Conservation (phyloP, 2,329 filamentous ascomycete species). For the Cyanodermella asteris region DNA sequence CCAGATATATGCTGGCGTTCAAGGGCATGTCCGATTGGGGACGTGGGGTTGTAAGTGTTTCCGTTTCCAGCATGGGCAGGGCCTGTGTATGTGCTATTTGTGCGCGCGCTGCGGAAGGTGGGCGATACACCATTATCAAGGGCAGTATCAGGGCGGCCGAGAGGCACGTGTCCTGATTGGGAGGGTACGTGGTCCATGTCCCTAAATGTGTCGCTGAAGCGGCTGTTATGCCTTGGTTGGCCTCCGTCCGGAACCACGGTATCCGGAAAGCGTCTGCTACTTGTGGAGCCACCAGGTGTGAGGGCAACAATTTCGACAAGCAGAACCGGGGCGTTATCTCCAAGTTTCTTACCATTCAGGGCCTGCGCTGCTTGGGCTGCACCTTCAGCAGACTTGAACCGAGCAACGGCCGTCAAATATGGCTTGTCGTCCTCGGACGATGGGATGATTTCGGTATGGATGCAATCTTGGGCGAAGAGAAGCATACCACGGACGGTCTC, state of each 20-base stretch:
- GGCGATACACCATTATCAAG: constrained; percentile 25
- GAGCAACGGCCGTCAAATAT: constrained; percentile 35
- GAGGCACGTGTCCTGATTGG: too few relatives aligned
- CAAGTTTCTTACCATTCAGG: constrained; percentile 39
- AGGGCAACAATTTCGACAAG: constrained; percentile 29
- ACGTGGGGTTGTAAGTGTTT: too few relatives aligned
- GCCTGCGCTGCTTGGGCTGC: constrained; percentile 37
- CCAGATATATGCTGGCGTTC: constrained; percentile 31
- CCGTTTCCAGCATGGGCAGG: too few relatives aligned
- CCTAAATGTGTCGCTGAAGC: constrained; percentile 40
- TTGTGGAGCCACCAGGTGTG: constrained; percentile 17
- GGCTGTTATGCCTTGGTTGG: constrained; percentile 30
- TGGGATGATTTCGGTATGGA: constrained; percentile 34
- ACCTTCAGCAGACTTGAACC: constrained; percentile 32
- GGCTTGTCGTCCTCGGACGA: constrained; percentile 32
- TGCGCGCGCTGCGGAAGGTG: constrained; percentile 9
- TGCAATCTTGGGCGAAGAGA: constrained; percentile 41
- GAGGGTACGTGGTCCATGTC: constrained; percentile 33
- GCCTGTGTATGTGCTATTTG: too few relatives aligned
- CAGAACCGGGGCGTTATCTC: constrained; percentile 37
- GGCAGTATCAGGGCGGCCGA: too few relatives aligned
- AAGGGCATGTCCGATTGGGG: constrained; percentile 29
- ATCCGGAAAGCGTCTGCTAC: too few relatives aligned
- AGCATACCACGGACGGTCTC: constrained; percentile 40
- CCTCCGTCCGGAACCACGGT: constrained; percentile 16